Percentiles rank a stretch among this genome's conserved stretches.
These are phyloP conservation scores for Colletotrichum godetiae DNA, from an alignment of 2,329 filamentous ascomycete species.

Conservation along the genomic window DNA sequence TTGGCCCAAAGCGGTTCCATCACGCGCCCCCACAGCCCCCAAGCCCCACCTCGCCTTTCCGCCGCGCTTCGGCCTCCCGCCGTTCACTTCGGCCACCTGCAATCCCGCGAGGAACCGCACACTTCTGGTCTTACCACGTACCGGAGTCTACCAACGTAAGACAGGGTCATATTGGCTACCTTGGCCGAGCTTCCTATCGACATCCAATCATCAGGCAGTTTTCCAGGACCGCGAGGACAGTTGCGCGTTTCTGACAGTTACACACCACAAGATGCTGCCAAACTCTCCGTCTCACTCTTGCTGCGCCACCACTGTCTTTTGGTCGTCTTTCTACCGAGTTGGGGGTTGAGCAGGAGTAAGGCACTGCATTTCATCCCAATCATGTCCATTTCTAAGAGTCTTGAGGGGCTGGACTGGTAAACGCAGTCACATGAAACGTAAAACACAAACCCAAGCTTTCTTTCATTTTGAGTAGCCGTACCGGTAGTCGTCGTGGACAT, in stretches of 20 bases:
- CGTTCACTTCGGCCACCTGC: background rate
- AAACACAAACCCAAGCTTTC: background rate
- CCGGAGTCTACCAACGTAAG: background rate
- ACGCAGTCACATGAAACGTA: background rate
- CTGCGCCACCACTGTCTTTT: background rate
- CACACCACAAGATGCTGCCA: background rate
- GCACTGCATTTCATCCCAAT: background rate
- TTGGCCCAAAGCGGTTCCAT: background rate
- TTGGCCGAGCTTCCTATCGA: background rate
- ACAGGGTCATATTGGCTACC: background rate
- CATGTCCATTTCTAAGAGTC: background rate
- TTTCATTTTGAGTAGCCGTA: background rate
- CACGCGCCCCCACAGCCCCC: background rate
- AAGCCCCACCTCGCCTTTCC: background rate
- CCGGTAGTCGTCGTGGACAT: background rate
- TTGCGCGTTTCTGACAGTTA: conserved; percentile 16
- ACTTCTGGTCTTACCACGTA: background rate
- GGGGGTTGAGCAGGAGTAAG: background rate
- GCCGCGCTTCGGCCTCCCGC: background rate
- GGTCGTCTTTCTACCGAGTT: background rate
- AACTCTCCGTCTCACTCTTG: background rate
- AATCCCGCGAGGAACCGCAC: background rate
- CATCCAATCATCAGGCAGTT: background rate
- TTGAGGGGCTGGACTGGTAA: background rate
- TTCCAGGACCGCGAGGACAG: conserved; percentile 13